Evolutionary conservation across 177 flowering plant genomes (phyloP), one percentile per base, ranked within the genome.

Genomic region (Vitis hybrid): DNA sequence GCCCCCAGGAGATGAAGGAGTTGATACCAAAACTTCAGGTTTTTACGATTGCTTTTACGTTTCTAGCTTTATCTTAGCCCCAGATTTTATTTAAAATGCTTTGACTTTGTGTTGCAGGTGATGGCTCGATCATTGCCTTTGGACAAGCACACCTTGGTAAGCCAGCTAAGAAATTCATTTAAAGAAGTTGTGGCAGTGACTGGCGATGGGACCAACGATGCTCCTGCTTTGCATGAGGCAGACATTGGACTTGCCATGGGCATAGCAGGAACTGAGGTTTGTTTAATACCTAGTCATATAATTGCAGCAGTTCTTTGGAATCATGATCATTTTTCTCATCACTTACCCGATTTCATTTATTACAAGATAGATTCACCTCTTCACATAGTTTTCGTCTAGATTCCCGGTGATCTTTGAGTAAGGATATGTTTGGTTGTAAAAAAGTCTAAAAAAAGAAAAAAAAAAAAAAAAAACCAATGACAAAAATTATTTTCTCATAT

Each of bases 221-320:
- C 92, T 63, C 91, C 91, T 33, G 87, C 91, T 18, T 65, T 88
- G 76, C 86, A 81, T 52, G 88, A 86, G 79, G 84, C 92, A 22
- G 90, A 85, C 72, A 86, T 88, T 63, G 92, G 90, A 67, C 83
- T 88, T 66, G 89, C 92, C 13, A 88, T 88, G 92, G 88, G 92
- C 10, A 88, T 88, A n/a, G 87, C 90, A 51, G 92, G 92, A 71
- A 86, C 92, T 2, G 92, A 88, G 87, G 92, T 85, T 74, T 67
- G 72, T 20, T 48, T 6, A 50, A 10, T 62, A 9, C 49, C 31
- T 18, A 0, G 2, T 13, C 62, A 10, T 67, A 29, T 39, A 26
- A 1, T 19, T 58, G 18, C 12, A 14, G n/a, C 45, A 33, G 45
- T 33, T 33, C 45, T 33, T 5, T 33, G 45, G 5, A 22, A 22